A percentile compares a stretch with the other conserved stretches of the same genome.
These are phyloP conservation scores for Solanum arcanum DNA, from an alignment of 257 asterid species.

Conservation along the genomic window DNA sequence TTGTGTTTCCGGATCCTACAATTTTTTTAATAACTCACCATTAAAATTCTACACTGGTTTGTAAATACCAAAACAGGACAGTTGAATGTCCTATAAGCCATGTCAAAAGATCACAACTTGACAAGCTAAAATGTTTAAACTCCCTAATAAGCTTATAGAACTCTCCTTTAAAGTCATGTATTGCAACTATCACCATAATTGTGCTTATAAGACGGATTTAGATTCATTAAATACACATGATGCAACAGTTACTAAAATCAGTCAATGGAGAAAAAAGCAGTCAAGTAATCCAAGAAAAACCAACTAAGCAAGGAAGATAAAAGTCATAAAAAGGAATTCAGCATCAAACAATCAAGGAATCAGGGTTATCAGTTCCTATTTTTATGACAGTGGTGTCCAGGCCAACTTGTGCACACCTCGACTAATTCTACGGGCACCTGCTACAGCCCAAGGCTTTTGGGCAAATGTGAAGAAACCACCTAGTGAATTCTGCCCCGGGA, in stretches of 20 bases:
- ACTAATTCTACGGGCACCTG: neutral
- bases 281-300: neutral
- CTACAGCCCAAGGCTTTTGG: neutral
- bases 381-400: neutral
- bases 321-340: neutral
- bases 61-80: neutral
- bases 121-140: neutral
- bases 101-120: neutral
- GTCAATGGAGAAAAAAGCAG: neutral
- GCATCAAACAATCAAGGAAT: neutral
- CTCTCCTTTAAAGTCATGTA: neutral
- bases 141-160: neutral
- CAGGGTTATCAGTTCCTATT: neutral
- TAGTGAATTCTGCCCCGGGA: neutral
- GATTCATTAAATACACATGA: neutral
- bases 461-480: neutral
- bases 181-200: neutral
- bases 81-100: neutral
- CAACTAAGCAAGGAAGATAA: neutral
- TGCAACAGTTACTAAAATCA: neutral
- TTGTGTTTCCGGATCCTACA: constrained; percentile 92
- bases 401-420: neutral
- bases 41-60: neutral
- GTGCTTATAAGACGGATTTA: neutral
- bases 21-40: constrained; percentile 10